Evolutionary conservation across 2,329 filamentous ascomycete species (phyloP), one percentile per base, ranked within the genome.

Genomic region (Fusarium decemcellulare): DNA sequence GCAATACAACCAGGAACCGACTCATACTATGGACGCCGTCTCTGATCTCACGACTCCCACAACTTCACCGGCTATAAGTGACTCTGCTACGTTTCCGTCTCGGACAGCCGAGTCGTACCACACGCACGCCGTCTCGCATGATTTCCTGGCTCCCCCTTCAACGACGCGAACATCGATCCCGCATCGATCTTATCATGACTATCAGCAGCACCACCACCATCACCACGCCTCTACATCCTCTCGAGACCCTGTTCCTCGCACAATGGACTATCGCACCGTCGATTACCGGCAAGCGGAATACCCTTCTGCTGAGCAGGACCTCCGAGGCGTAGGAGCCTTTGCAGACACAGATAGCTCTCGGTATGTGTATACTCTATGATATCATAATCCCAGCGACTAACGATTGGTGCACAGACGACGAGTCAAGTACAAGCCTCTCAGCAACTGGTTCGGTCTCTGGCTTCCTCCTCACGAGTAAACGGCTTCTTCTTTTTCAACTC

Each of bases 381-480:
- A 2, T 3, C 34, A 7, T 15, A 5, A 8, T 3, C 8, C 23
- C 23, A 8, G 2, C 15, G 3, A 63, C 51, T 71, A 36, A 71
- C 54, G 23, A 54, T n/a, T 37, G 23, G 12, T 32, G n/a, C 18
- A 10, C 30, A 72, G 73, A 9, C 63, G 65, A 37, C 67, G 65
- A 58, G 67, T 75, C 56, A 73, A 75, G 61, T 75, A 75, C 30
- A 75, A 74, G 59, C 73, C 73, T 6, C 72, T 75, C 32, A 68
- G 70, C 46, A 75, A 74, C 43, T 75, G 73, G 73, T 75, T 74
- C 36, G 72, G 71, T 50, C 63, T 75, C 52, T 75, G 73, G 73
- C 43, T 75, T 27, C 73, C 73, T 27, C 68, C 68, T 61, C 63
- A 72, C 15, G 61, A 61, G 32, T 63, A 47, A 68, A 16, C 16